Base-by-base conservation (phyloP, 2,329 filamentous ascomycete genomes). In the Calcarisporium arbuscula region DNA sequence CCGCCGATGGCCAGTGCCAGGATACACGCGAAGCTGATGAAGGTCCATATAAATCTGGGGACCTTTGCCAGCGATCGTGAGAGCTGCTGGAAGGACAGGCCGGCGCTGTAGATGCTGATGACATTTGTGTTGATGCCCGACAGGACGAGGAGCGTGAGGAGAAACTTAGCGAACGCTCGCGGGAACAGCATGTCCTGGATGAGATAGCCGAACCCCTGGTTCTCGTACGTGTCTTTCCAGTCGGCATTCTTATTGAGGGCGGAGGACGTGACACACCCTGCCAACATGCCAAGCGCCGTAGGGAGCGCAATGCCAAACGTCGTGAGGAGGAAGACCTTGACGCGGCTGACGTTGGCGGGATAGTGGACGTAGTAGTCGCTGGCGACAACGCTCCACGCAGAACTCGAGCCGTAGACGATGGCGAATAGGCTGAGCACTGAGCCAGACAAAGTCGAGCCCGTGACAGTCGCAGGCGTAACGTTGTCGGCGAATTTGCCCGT, bases 311-410 rank as follows among this genome's bases (percentile, higher is more conserved):
- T 67, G 16, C 68, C 68, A 28, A 66, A 53, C 3, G 57, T 63
- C 2, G 67, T 71, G 52, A 70, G 53, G 21, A 67, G 30, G 43
- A 70, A 72, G 22, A 70, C 61, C 47, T 68, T 67, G 44, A 60
- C 48, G 32, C 58, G 58, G 35, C 61, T 63, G 8, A 64, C 64
- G 38, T 67, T 51, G 38, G 63, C 60, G 1, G 64, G 64, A 38
- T 70, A 70, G 38, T 70, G 65, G 14, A 39, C 45, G 9, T 46
- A 47, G 27, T 47, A 47, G 33, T 50, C 45, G 27, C 47, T 47
- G 20, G 46, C 44, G 16, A 70, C 64, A n/a, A 60, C 61, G 34
- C 55, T 58, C 67, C 67, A 71, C 10, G 65, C 67, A 5, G 65
- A 63, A n/a, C 62, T 67, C 5, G 59, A 65, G 20, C 67, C 67